phyloP scores from a whole-genome alignment of 371 early-diverging fungal genomes.

The Dichotomocladium elegans region DNA sequence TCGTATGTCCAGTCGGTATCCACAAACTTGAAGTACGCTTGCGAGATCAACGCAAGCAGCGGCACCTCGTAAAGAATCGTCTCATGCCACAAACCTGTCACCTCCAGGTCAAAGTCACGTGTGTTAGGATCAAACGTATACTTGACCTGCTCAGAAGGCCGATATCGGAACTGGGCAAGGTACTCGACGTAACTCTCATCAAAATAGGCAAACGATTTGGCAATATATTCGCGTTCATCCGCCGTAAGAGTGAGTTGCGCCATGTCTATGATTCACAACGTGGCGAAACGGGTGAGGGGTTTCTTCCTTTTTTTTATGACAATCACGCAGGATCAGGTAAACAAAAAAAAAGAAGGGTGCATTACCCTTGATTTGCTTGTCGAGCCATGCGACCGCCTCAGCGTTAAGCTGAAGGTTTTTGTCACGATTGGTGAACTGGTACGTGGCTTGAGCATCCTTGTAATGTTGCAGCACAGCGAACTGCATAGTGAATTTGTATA shows the following conservation, averaged over 20 bases:
- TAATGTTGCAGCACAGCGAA: slow-evolving; percentile 72
- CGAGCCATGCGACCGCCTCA: slow-evolving; percentile 47
- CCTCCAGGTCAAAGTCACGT: slow-evolving; percentile 41
- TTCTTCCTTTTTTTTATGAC: too few relatives aligned
- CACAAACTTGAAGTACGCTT: slow-evolving; percentile 65
- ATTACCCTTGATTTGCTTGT: slow-evolving; percentile 42
- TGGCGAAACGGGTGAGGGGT: too few relatives aligned
- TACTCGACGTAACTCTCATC: slow-evolving; percentile 56
- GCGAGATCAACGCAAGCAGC: slow-evolving; percentile 65
- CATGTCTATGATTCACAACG: slow-evolving; percentile 32
- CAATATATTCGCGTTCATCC: slow-evolving; percentile 55
- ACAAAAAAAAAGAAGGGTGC: neutral
- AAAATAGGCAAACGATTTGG: slow-evolving; percentile 46
- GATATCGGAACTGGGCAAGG: slow-evolving; percentile 52
- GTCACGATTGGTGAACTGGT: slow-evolving; percentile 69
- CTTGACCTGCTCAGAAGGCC: slow-evolving; percentile 56
- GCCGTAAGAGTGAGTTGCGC: slow-evolving; percentile 34
- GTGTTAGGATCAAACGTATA: slow-evolving; percentile 27
- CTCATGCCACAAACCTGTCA: slow-evolving; percentile 67
- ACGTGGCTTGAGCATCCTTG: slow-evolving; percentile 58
- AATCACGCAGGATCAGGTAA: neutral
- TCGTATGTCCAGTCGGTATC: slow-evolving; percentile 71
- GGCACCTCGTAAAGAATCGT: slow-evolving; percentile 78
- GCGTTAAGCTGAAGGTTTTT: slow-evolving; percentile 36
- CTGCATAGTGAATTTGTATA: slow-evolving; percentile 84